Percentiles rank a stretch among this genome's conserved stretches.
These are phyloP conservation scores for Candida multigemmis DNA, from an alignment of 805 yeast species.

Conservation along the genomic window DNA sequence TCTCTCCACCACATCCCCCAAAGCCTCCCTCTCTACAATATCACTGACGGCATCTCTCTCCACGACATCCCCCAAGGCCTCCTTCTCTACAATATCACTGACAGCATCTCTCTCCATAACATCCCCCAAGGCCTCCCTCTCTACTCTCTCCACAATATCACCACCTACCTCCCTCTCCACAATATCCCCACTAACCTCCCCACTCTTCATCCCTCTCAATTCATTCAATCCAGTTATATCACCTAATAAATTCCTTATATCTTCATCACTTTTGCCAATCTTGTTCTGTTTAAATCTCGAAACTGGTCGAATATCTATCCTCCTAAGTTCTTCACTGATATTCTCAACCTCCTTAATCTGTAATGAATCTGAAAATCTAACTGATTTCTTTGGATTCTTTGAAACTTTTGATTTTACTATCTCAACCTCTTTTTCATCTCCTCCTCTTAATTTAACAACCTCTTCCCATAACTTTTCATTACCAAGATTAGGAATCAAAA, in stretches of 20 bases:
- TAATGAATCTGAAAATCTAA: conserved; percentile 42
- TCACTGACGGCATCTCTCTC: conserved; percentile 5
- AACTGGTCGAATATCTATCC: conserved; percentile 8
- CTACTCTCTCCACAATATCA: conserved; percentile 1
- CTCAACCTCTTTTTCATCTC: conserved; percentile 4
- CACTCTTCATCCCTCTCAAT: too few species aligned
- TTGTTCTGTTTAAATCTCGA: conserved; percentile 10
- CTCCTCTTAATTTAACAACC: conserved; percentile 18
- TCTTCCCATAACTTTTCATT: conserved; percentile 29
- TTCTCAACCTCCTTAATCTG: conserved; percentile 56
- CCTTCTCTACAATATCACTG: conserved; percentile 4
- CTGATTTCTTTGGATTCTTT: conserved; percentile 31
- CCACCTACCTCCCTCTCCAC: conserved; percentile 1
- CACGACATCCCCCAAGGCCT: conserved; percentile 4
- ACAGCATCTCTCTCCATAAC: conserved; percentile 6
- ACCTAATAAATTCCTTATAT: too few species aligned
- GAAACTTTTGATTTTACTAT: neutral
- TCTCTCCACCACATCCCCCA: conserved; percentile 6
- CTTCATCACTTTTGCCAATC: too few species aligned
- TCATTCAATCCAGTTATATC: too few species aligned
- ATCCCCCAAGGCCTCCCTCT: conserved; percentile 3
- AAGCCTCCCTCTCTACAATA: conserved; percentile 4
- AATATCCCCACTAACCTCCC: too few species aligned
- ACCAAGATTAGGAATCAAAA: conserved; percentile 6
- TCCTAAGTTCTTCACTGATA: conserved; percentile 38